Conservation (phyloP, 768 basidiomycete species). For the Paxillus rubicundulus region DNA sequence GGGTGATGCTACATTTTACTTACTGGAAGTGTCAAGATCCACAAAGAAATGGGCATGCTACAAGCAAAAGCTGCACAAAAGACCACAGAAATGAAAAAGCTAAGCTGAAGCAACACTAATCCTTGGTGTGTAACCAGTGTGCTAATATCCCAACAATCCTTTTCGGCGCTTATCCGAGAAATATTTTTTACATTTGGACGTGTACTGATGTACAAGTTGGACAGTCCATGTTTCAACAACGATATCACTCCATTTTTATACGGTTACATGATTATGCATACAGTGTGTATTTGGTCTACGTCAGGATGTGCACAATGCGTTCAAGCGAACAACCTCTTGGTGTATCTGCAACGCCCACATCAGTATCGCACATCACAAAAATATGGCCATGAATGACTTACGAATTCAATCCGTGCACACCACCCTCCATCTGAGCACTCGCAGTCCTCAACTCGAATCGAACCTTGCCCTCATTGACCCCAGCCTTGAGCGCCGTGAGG, state of each 20-base stretch:
- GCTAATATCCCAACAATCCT: no score
- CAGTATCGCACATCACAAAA: background rate
- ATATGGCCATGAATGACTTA: constrained; percentile 46
- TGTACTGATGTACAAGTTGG: no score
- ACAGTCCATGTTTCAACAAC: no score
- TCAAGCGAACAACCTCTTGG: constrained; percentile 53
- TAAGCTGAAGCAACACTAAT: no score
- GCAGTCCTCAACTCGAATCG: constrained; percentile 93
- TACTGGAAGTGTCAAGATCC: no score
- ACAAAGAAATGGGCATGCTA: no score
- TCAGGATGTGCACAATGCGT: background rate
- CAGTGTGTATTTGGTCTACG: background rate
- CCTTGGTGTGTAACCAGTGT: no score
- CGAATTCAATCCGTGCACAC: constrained; percentile 94
- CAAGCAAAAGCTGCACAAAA: no score
- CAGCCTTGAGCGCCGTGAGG: constrained; percentile 62
- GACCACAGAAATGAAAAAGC: no score
- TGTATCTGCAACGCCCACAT: constrained; percentile 41
- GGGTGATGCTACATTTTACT: no score
- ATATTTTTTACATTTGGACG: no score
- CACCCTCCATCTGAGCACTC: constrained; percentile 93
- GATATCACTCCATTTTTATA: background rate
- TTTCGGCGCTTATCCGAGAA: no score
- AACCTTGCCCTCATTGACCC: constrained; percentile 63
- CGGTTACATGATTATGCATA: background rate